These are phyloP conservation scores for Crotalaria pallida DNA, from an alignment of 306 rosid species.

Conservation along the genomic window DNA sequence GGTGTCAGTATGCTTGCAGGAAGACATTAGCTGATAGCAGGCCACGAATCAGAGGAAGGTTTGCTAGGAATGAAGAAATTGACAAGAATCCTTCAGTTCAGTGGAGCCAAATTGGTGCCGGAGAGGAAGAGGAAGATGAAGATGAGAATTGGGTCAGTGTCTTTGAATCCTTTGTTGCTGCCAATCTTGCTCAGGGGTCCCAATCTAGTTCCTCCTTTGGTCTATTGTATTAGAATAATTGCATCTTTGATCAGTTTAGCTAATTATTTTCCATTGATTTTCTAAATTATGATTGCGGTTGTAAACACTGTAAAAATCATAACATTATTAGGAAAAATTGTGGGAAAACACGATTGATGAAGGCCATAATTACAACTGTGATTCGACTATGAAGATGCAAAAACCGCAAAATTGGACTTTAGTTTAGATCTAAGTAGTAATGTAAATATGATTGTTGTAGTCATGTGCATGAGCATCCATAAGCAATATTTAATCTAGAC, in stretches of 20 bases:
- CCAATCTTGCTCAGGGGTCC: constrained; percentile 45
- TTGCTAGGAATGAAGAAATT: constrained; percentile 66
- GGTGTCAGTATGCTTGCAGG: constrained; percentile 77
- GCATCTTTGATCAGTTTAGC: neutral
- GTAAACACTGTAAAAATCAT: too few relatives aligned
- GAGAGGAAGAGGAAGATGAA: constrained; percentile 57
- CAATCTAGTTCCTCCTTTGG: constrained; percentile 19
- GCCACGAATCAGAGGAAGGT: constrained; percentile 85
- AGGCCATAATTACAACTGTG: too few relatives aligned
- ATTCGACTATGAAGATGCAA: too few relatives aligned
- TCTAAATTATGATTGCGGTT: too few relatives aligned
- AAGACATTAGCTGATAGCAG: constrained; percentile 94
- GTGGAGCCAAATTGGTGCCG: constrained; percentile 51
- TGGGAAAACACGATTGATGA: too few relatives aligned
- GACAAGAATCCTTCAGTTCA: constrained; percentile 40
- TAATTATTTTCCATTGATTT: too few relatives aligned
- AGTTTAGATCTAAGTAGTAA: constrained; percentile 23
- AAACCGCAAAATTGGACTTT: too few relatives aligned
- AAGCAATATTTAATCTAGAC: constrained; percentile 23
- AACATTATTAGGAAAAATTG: too few relatives aligned
- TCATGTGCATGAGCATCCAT: constrained; percentile 6
- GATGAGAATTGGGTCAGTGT: constrained; percentile 66
- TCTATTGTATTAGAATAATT: constrained; percentile 21
- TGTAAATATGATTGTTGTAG: constrained; percentile 35
- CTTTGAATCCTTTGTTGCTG: constrained; percentile 57